Base-by-base conservation (phyloP, 2,329 filamentous ascomycete genomes). In the Chaetomiaceae sp. region DNA sequence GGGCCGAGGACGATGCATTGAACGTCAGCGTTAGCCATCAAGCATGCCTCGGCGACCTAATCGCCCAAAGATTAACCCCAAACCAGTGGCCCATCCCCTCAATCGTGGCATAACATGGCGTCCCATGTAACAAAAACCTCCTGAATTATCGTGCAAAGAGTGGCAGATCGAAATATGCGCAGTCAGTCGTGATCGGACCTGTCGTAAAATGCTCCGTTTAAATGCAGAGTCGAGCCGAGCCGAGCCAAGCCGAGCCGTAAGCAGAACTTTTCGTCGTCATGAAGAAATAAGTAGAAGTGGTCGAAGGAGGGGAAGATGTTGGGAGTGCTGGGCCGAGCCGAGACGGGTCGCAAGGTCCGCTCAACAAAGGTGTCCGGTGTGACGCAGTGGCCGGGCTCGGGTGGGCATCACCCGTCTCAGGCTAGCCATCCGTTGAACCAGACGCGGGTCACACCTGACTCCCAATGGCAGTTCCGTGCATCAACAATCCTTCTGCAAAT, bases 181-280 rank as follows among this genome's bases (percentile, higher is more conserved):
- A 9, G 48, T 29, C 32, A 33, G 37, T 52, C 42, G 32, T 43
- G 38, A 50, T 43, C 32, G 18, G 42, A 29, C 48, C 47, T 13
- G 48, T 40, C 51, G 30, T 54, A 51, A n/a, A 51, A 52, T 44
- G 44, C 43, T 48, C 48, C 53, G 11, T 30, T 29, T 20, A 54
- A 38, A 55, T 52, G 50, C 50, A 42, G 32, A 49, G 42, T 11
- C 40, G 30, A 40, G 45, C 40, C 33, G 32, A 27, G n/a, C n/a
- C n/a, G n/a, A n/a, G n/a, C n/a, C n/a, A n/a, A n/a, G n/a, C n/a
- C n/a, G n/a, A n/a, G n/a, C n/a, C n/a, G n/a, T 27, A 27, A 49
- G 38, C 20, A 48, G 34, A 48, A 43, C 52, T 54, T 54, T 55
- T 57, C n/a, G 32, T 56, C 32, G 48, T 58, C 57, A 33, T 58